Percentiles rank a stretch among this genome's conserved stretches.
Evolutionary conservation across 495 filamentous ascomycete genomes (phyloP).

Genomic region (Thermothielavioides terrestris): DNA sequence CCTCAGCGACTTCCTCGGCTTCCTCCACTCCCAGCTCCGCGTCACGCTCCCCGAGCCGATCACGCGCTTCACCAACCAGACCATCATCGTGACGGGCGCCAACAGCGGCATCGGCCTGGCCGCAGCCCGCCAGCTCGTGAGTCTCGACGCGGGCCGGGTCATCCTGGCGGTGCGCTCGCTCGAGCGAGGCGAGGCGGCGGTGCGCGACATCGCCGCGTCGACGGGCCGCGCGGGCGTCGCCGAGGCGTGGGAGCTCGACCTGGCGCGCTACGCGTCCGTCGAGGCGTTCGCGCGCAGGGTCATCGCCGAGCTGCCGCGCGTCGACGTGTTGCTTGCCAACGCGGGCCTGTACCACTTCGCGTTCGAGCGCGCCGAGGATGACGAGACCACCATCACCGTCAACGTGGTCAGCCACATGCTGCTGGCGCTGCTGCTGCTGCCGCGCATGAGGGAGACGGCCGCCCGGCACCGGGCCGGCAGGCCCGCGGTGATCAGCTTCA

Average conservation of each 20-base stretch:
- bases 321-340: slow-evolving; percentile 41
- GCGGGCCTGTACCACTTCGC: slow-evolving; percentile 24
- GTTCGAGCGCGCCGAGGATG: slow-evolving; percentile 1
- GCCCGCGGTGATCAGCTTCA: slow-evolving; percentile 16
- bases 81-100: slow-evolving; percentile 46
- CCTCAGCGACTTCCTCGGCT: background rate
- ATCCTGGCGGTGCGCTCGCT: slow-evolving; percentile 42
- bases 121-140: slow-evolving; percentile 36
- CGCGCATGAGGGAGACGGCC: slow-evolving; percentile 18
- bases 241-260: slow-evolving; percentile 46
- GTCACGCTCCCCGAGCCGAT: background rate
- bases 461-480: slow-evolving; percentile 9
- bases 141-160: slow-evolving; percentile 33
- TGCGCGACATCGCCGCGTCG: slow-evolving; percentile 30
- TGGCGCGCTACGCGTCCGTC: slow-evolving; percentile 26
- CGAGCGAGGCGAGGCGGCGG: slow-evolving; percentile 36
- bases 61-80: slow-evolving; percentile 21
- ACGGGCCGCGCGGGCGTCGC: slow-evolving; percentile 37
- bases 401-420: slow-evolving; percentile 33
- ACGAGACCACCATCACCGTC: slow-evolving; percentile 42
- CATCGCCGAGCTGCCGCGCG: slow-evolving; percentile 20
- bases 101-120: slow-evolving; percentile 48
- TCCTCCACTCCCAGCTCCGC: slow-evolving; percentile 7
- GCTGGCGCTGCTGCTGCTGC: slow-evolving; percentile 8
- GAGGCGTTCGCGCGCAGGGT: slow-evolving; percentile 18